Conservation (phyloP, 139 green algal species). For the Chlorella ohadii region DNA sequence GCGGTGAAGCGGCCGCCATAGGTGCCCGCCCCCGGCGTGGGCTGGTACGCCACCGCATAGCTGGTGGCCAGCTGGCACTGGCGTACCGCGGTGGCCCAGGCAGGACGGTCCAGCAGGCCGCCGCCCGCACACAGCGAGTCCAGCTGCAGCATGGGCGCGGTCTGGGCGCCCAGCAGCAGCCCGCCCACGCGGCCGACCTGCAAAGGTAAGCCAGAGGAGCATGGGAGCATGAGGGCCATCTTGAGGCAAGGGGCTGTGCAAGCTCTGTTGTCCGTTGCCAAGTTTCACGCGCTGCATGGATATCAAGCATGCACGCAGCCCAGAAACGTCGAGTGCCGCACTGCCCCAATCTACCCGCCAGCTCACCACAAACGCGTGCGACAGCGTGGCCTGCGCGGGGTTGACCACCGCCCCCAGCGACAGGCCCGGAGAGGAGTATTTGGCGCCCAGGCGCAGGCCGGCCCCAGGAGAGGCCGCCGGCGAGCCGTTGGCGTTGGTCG, state of each 20-base stretch:
- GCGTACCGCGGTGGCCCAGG: neutral
- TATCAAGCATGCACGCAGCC: too few species aligned
- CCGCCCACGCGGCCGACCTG: slow-evolving; percentile 22
- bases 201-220: neutral
- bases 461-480: neutral
- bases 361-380: slow-evolving; percentile 45
- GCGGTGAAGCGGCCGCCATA: slow-evolving; percentile 43
- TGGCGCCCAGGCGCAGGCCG: slow-evolving; percentile 53
- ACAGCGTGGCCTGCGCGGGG: slow-evolving; percentile 24
- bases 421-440: slow-evolving; percentile 59
- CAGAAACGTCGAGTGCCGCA: too few species aligned
- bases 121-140: neutral
- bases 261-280: too few species aligned
- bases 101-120: neutral
- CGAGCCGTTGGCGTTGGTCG: neutral
- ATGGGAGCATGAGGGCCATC: neutral
- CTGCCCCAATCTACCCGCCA: too few species aligned
- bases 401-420: slow-evolving; percentile 55
- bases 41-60: slow-evolving; percentile 58
- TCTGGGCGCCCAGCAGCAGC: slow-evolving; percentile 25
- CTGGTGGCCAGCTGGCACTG: slow-evolving; percentile 23
- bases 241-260: too few species aligned
- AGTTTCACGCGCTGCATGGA: too few species aligned
- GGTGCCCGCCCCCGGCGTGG: slow-evolving; percentile 1
- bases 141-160: slow-evolving; percentile 17